Conservation (phyloP, 202 grass and related monocot species). For the Brachypodium distachyon region DNA sequence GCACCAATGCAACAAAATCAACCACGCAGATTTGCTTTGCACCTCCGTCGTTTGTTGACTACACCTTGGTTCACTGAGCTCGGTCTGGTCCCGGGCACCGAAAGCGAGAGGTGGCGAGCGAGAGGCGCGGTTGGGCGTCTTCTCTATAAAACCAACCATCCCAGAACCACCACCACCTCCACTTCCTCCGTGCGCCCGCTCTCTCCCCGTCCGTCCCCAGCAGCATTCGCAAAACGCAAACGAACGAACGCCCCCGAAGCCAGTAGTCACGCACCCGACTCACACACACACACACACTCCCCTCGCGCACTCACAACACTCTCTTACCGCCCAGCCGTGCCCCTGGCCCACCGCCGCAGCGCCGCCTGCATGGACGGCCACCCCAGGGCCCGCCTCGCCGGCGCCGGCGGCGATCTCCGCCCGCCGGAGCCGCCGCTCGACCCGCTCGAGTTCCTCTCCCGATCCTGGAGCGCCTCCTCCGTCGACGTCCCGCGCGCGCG, state of each 20-base stretch:
- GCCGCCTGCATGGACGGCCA: conserved; percentile 30
- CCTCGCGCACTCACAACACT: neutral
- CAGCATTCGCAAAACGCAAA: no score
- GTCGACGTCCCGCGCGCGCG: conserved; percentile 36
- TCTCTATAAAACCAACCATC: neutral
- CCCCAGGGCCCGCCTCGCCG: neutral
- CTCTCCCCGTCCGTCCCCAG: neutral
- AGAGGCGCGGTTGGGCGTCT: neutral
- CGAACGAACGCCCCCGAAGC: no score
- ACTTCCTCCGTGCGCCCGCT: neutral
- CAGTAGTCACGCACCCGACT: neutral
- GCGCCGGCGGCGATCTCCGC: conserved; percentile 32
- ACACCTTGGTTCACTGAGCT: no score
- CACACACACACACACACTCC: neutral
- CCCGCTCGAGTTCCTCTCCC: conserved; percentile 88
- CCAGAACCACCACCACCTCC: neutral
- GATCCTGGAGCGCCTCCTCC: conserved; percentile 81
- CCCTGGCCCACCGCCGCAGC: neutral
- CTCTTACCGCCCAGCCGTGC: neutral
- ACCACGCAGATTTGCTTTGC: no score
- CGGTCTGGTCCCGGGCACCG: no score
- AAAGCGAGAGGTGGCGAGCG: neutral
- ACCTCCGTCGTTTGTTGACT: no score
- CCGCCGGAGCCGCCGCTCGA: conserved; percentile 55
- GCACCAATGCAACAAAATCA: no score